Conservation (phyloP, 768 basidiomycete genomes). For the Kwoniella sp. region DNA sequence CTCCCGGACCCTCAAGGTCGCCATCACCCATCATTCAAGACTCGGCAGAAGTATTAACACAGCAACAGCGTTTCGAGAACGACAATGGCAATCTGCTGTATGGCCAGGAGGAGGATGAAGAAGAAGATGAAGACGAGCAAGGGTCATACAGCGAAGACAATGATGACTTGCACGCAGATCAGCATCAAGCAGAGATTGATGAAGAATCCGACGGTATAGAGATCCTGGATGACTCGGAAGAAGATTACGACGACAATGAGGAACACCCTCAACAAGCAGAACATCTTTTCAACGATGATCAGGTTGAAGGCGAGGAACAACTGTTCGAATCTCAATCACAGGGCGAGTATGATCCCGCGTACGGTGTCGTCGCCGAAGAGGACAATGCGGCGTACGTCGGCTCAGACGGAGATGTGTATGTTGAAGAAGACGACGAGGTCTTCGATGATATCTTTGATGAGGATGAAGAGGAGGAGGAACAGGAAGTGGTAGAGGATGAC, state of each 20-base stretch:
- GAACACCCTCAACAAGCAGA: slow-evolving; percentile 1
- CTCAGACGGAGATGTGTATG: slow-evolving; percentile 23
- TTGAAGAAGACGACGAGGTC: slow-evolving; percentile 15
- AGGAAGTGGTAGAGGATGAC: slow-evolving; percentile 13
- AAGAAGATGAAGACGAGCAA: slow-evolving; percentile 12
- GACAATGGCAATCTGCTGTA: background rate
- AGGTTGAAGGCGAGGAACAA: slow-evolving; percentile 10
- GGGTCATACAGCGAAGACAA: slow-evolving; percentile 11
- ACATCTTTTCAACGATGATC: slow-evolving; percentile 8
- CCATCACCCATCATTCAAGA: slow-evolving; percentile 27
- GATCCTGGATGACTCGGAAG: background rate
- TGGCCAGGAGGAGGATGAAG: background rate
- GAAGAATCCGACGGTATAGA: slow-evolving; percentile 13
- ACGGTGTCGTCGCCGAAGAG: slow-evolving; percentile 18
- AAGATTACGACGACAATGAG: slow-evolving; percentile 7
- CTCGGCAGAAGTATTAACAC: background rate
- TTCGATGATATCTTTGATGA: slow-evolving; percentile 11
- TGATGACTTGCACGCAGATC: background rate
- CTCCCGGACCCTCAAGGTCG: slow-evolving; percentile 40
- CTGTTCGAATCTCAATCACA: slow-evolving; percentile 13
- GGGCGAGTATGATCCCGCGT: slow-evolving; percentile 15
- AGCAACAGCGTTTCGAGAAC: too few relatives aligned
- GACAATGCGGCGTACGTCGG: slow-evolving; percentile 21
- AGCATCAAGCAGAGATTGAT: background rate
- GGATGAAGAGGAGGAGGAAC: slow-evolving; percentile 10